Evolutionary conservation across 2,329 filamentous ascomycete genomes (phyloP).

Genomic region (Colletotrichum orbiculare): DNA sequence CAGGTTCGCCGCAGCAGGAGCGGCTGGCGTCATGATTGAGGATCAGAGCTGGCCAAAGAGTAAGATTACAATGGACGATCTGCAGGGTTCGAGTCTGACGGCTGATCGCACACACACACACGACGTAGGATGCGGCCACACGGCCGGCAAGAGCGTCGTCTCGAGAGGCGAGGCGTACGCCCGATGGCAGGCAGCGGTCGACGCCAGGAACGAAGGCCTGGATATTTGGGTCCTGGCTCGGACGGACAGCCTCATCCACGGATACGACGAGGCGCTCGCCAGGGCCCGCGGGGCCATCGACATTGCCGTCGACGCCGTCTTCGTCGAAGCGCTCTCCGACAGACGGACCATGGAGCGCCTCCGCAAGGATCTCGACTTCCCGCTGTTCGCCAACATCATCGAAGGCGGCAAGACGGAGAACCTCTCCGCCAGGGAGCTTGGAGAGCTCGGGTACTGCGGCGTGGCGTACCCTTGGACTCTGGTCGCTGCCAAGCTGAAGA

Average conservation of each 20-base stretch:
- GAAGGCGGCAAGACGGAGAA: slow-evolving; percentile 50
- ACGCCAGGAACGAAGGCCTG: slow-evolving; percentile 55
- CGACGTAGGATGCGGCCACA: slow-evolving; percentile 48
- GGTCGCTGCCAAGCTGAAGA: slow-evolving; percentile 55
- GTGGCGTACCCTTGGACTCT: slow-evolving; percentile 58
- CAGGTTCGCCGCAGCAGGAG: slow-evolving; percentile 49
- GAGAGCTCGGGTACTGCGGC: slow-evolving; percentile 51
- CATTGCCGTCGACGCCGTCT: slow-evolving; percentile 58
- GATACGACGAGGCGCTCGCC: slow-evolving; percentile 57
- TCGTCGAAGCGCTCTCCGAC: slow-evolving; percentile 56
- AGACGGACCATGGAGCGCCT: slow-evolving; percentile 53
- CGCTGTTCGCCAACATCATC: slow-evolving; percentile 53
- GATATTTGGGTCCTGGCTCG: slow-evolving; percentile 59
- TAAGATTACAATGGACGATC: slow-evolving; percentile 39
- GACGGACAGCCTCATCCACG: slow-evolving; percentile 54
- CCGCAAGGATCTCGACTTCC: slow-evolving; percentile 49
- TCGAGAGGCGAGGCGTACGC: slow-evolving; percentile 57
- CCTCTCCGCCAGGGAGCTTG: slow-evolving; percentile 47
- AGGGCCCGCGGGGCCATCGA: slow-evolving; percentile 53
- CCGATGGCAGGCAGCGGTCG: slow-evolving; percentile 56
- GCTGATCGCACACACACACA: not conserved
- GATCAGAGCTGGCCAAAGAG: slow-evolving; percentile 62
- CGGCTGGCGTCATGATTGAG: slow-evolving; percentile 55
- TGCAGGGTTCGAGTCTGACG: not conserved
- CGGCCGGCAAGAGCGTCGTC: slow-evolving; percentile 58